A percentile compares a stretch with the other conserved stretches of the same genome.
Evolutionary conservation across 1,284 basidiomycete species (phyloP).

Genomic region (Ceratobasidium sp.): DNA sequence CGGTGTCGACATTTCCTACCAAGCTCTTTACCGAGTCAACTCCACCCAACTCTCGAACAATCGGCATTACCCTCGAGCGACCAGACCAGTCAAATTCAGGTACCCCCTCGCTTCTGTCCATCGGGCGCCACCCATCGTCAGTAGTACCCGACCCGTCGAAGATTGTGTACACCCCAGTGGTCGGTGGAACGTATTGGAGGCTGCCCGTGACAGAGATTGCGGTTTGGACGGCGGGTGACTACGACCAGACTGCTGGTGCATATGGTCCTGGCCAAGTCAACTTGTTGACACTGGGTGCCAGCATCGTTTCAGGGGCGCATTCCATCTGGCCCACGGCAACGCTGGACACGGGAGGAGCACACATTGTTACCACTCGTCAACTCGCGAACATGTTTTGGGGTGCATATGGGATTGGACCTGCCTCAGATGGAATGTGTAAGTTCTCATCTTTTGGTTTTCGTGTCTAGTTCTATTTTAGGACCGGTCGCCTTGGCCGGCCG

Average conservation of each 20-base stretch:
- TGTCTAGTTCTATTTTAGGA: neutral
- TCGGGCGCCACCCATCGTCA: constrained; percentile 37
- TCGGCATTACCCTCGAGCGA: constrained; percentile 38
- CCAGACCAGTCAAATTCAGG: constrained; percentile 35
- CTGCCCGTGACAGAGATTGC: constrained; percentile 37
- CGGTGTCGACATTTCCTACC: constrained; percentile 17
- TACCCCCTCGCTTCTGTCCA: constrained; percentile 35
- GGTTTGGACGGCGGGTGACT: constrained; percentile 9
- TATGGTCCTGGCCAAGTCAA: constrained; percentile 8
- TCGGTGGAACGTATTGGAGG: constrained; percentile 35
- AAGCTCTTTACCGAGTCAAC: constrained; percentile 27
- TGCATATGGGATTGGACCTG: constrained; percentile 38
- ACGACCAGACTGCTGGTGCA: neutral
- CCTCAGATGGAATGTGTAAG: constrained; percentile 39
- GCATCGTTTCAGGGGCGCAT: neutral
- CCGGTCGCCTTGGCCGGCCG: neutral
- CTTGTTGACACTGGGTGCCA: constrained; percentile 21
- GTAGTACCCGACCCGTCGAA: constrained; percentile 35
- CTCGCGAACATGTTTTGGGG: constrained; percentile 41
- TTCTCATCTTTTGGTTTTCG: neutral
- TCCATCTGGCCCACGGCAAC: constrained; percentile 39
- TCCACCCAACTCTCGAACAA: constrained; percentile 24
- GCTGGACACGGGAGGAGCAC: constrained; percentile 38
- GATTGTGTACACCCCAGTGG: constrained; percentile 18
- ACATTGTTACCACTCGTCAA: constrained; percentile 33